phyloP scores from a whole-genome alignment of 768 basidiomycete species.

The Tephrocybe sp. region DNA sequence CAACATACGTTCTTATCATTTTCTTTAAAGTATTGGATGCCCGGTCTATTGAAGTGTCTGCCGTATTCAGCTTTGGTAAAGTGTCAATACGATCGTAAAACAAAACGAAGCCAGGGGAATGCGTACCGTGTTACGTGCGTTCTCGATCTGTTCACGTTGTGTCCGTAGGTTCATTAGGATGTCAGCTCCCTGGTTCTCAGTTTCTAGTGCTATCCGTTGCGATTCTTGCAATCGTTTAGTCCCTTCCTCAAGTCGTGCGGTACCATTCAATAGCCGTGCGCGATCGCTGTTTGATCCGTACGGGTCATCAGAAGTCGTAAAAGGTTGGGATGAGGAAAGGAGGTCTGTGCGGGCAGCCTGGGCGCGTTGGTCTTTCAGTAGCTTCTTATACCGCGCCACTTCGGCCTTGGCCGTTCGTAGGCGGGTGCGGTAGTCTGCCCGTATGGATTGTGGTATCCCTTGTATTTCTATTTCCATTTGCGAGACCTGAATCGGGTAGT shows the following conservation, averaged over 20 bases:
- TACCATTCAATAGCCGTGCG: slow-evolving; percentile 77
- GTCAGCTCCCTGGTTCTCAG: slow-evolving; percentile 93
- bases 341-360: slow-evolving; percentile 76
- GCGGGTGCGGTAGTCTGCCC: slow-evolving; percentile 72
- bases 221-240: slow-evolving; percentile 84
- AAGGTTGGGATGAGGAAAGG: slow-evolving; percentile 51
- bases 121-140: slow-evolving; percentile 84
- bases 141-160: slow-evolving; percentile 94
- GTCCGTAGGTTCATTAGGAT: slow-evolving; percentile 81
- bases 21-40: slow-evolving; percentile 91
- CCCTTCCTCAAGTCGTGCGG: slow-evolving; percentile 79
- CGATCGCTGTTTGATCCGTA: slow-evolving; percentile 72
- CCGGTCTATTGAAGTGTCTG: slow-evolving; percentile 87
- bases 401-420: slow-evolving; percentile 75
- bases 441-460: slow-evolving; percentile 85
- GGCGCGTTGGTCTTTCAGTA: slow-evolving; percentile 69
- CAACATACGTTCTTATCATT: slow-evolving; percentile 89
- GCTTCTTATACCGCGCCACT: slow-evolving; percentile 78
- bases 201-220: slow-evolving; percentile 91
- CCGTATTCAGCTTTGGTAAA: slow-evolving; percentile 66
- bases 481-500: slow-evolving; percentile 60
- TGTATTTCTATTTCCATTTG: slow-evolving; percentile 99
- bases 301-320: slow-evolving; percentile 72
- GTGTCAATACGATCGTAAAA: background rate
- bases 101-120: background rate